Evolutionary conservation across 306 rosid species (phyloP), one percentile per base, ranked within the genome.

Genomic region (Vigna trinervia): DNA sequence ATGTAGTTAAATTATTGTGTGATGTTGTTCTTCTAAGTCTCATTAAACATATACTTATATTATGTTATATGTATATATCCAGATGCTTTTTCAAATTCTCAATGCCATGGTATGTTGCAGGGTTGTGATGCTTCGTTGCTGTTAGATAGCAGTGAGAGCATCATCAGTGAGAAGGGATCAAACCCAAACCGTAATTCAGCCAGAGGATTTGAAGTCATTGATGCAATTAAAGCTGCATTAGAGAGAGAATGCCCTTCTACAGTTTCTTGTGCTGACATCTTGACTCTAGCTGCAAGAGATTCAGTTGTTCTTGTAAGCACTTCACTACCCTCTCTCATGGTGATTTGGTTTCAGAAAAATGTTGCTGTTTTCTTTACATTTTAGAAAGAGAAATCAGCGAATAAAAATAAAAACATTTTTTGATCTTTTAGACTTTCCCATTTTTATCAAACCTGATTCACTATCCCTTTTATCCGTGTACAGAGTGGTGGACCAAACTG

Each of bases 121-220:
- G 98, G 98, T 3, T 92, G 98, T 78, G 98, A 95, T 83, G 98
- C 90, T 68, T 95, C 98, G 34, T 0, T 95, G 41, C 80, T 95
- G 76, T 20, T 95, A 74, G 98, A 95, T 73, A 88, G 88, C 80
- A 85, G 75, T 71, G 90, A 87, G 64, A 75, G 71, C 72, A 86
- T 89, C 22, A 73, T 41, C 12, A 88, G 92, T 45, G 98, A 95
- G 87, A 95, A 92, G 79, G 73, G 82, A 36, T 89, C 98, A 11
- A 85, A 84, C 78, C 96, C 98, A 0, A 95, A 95, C 78, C 83
- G 71, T 43, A 88, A 92, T 80, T 95, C 98, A 12, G 93, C 87
- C 4, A 73, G 97, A 79, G 89, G 96, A 26, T 88, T 92, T 47
- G 97, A 92, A 59, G 92, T 90, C 46, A 52, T 95, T 23, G 99